A percentile compares a stretch with the other conserved stretches of the same genome.
phyloP scores from a whole-genome alignment of 106 monocot species.

The Phalaenopsis equestris region DNA sequence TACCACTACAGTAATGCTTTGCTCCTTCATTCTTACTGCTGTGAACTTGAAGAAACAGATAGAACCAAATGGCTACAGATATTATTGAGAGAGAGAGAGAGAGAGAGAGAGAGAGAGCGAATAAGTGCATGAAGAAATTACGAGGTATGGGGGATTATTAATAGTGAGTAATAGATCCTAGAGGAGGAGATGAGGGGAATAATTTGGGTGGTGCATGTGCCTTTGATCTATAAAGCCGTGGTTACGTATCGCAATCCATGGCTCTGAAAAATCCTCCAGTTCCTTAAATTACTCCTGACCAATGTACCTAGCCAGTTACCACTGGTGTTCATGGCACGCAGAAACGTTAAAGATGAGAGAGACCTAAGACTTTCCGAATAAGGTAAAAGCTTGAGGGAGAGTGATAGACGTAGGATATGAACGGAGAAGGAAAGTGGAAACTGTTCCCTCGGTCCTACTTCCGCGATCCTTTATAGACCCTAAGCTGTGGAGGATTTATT shows the following conservation, averaged over 20 bases:
- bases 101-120: not conserved
- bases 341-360: conserved; percentile 3
- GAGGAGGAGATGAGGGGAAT: not conserved
- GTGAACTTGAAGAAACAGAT: too few species aligned
- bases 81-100: not conserved
- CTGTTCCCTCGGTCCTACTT: not conserved
- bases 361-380: conserved; percentile 5
- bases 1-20: not conserved
- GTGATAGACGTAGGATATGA: not conserved
- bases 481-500: conserved; percentile 5
- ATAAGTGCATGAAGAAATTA: not conserved
- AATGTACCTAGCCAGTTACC: not conserved
- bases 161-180: not conserved
- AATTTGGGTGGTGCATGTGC: not conserved
- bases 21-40: too few species aligned
- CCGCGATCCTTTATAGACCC: too few species aligned
- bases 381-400: not conserved
- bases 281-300: conserved; percentile 5
- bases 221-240: not conserved
- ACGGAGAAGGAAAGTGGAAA: conserved; percentile 8
- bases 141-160: not conserved
- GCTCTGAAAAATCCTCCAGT: not conserved
- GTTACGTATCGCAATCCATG: conserved; percentile 6
- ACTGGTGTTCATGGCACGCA: not conserved
- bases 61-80: not conserved